phyloP scores from a whole-genome alignment of 768 basidiomycete genomes.

The Lactifluus rugatus region DNA sequence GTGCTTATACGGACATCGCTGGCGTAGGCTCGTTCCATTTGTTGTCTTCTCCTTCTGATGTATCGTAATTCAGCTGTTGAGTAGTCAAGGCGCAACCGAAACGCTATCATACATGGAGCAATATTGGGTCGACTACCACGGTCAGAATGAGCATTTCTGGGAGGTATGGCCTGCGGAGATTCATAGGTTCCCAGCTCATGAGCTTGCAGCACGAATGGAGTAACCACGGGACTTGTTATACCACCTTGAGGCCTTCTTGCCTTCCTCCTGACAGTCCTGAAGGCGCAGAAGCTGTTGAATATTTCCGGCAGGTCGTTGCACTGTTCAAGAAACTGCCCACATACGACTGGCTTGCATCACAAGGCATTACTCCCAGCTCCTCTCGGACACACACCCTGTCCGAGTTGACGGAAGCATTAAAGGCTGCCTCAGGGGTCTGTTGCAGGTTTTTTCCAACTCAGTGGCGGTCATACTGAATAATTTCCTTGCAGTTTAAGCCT shows the following conservation, averaged over 20 bases:
- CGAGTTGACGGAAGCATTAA: constrained; percentile 43
- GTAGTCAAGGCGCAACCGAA: constrained; percentile 44
- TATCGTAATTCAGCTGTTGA: constrained; percentile 37
- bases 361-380: constrained; percentile 65
- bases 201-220: constrained; percentile 51
- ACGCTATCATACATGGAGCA: constrained; percentile 52
- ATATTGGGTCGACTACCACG: constrained; percentile 57
- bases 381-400: constrained; percentile 48
- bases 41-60: neutral
- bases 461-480: neutral
- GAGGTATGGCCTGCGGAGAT: constrained; percentile 34
- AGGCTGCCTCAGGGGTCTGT: constrained; percentile 42
- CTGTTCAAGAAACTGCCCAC: constrained; percentile 65
- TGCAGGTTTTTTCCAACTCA: constrained; percentile 3
- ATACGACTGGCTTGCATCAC: constrained; percentile 56
- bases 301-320: constrained; percentile 49
- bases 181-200: neutral
- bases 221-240: constrained; percentile 52
- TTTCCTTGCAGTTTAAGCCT: constrained; percentile 30
- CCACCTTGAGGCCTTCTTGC: constrained; percentile 50
- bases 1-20: constrained; percentile 37
- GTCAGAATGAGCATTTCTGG: constrained; percentile 57
- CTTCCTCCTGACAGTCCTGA: constrained; percentile 47
- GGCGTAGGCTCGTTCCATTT: constrained; percentile 23
- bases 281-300: constrained; percentile 65